Conservation (phyloP, 2,329 filamentous ascomycete genomes). For the Nemania serpens region DNA sequence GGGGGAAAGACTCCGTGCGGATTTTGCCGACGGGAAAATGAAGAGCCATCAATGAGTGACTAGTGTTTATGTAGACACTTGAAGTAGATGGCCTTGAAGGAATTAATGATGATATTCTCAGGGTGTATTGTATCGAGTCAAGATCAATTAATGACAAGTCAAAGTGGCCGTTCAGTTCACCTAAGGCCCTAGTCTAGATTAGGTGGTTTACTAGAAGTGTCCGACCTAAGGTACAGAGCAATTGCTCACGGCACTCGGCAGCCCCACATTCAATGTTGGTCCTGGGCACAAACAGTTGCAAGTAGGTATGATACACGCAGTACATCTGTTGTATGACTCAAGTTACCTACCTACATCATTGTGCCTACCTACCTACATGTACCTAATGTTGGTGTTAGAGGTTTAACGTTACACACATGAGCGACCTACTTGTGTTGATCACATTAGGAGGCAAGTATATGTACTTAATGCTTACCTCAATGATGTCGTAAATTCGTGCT, state of each 20-base stretch:
- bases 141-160: not conserved
- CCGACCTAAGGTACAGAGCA: not conserved
- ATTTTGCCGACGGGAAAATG: not conserved
- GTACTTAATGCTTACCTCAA: too few species aligned
- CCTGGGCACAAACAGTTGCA: too few species aligned
- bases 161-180: not conserved
- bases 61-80: slow-evolving; percentile 1
- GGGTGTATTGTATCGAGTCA: slow-evolving; percentile 15
- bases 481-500: too few species aligned
- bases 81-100: not conserved
- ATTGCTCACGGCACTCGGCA: not conserved
- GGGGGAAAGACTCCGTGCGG: not conserved
- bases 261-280: slow-evolving; percentile 2
- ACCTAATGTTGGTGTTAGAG: not conserved
- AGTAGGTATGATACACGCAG: too few species aligned
- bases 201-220: not conserved
- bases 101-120: not conserved
- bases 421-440: not conserved
- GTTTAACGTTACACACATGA: not conserved
- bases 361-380: too few species aligned
- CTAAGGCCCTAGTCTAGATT: too few species aligned
- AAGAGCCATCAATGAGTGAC: slow-evolving; percentile 5
- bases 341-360: not conserved
- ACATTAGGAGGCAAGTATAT: too few species aligned
- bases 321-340: too few species aligned